Evolutionary conservation across 2,329 filamentous ascomycete species (phyloP).

Genomic region (Dothistroma pini): DNA sequence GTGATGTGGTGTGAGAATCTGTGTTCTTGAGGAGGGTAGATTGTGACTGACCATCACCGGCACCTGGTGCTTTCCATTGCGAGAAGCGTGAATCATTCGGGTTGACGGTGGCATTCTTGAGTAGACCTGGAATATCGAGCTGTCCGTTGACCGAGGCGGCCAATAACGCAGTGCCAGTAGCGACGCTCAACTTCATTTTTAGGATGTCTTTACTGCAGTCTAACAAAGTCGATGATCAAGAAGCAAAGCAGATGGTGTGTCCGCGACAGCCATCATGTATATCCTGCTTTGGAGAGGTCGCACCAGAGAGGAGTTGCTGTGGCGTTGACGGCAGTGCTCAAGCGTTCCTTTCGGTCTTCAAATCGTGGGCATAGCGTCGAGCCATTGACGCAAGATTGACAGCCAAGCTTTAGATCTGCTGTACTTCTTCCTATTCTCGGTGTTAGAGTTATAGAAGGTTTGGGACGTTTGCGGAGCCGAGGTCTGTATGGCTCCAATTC

Average conservation of each 20-base stretch:
- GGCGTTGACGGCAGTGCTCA: background rate
- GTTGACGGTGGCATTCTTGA: constrained; percentile 15
- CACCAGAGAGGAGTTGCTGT: background rate
- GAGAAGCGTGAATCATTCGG: constrained; percentile 25
- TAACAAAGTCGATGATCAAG: too few relatives aligned
- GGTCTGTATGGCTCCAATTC: background rate
- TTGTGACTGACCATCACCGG: constrained; percentile 17
- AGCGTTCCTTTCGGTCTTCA: background rate
- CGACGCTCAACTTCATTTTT: constrained; percentile 1
- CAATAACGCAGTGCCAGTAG: background rate
- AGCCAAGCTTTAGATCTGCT: constrained; percentile 5
- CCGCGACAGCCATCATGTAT: background rate
- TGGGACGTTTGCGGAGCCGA: background rate
- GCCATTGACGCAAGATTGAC: background rate
- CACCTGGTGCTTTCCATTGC: constrained; percentile 18
- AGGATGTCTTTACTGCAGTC: background rate
- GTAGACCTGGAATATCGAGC: constrained; percentile 17
- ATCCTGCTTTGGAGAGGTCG: background rate
- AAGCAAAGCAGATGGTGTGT: too few relatives aligned
- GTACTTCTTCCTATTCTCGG: background rate
- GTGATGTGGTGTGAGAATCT: background rate
- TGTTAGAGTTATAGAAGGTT: background rate
- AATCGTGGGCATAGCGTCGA: background rate
- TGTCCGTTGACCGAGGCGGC: constrained; percentile 1
- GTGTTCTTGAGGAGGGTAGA: background rate